Base-by-base conservation (phyloP, 495 filamentous ascomycete species). In the Trichoderma asperelloides region DNA sequence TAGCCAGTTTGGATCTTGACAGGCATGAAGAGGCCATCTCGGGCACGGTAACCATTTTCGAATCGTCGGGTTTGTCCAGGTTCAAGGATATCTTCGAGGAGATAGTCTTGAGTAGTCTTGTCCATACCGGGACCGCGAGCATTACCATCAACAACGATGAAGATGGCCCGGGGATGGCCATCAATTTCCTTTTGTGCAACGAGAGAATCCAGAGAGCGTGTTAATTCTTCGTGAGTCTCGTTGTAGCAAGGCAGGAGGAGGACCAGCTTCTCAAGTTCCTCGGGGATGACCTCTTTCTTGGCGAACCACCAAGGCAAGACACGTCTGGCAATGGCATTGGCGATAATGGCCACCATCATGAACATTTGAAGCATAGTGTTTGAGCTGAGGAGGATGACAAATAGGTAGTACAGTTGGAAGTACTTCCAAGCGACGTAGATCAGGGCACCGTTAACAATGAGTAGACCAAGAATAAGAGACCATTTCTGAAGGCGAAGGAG, bases 11-110 rank as follows among this genome's bases (percentile, higher is more conserved):
- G 88, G 63, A 91, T 80, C 74, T 90, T 68, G 33, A 74, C 87
- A 68, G 88, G 86, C 89, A 91, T 91, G 72, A 90, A 90, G 74
- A 90, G 88, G 47, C 88, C 82, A 76, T 91, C 90, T 57, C 87
- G 88, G 7, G 88, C 89, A 64, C 88, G 5, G 88, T 88, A 27
- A 89, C 45, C 87, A 70, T 89, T 89, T 2, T 86, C 88, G 73
- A 86, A 89, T 2, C 83, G 76, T 79, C 1, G 79, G 81, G 30
- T 81, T 76, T 65, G 89, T 70, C 85, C 77, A 65, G 83, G 83
- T 67, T 90, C 87, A 40, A 80, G 82, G 82, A 92, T 92, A 67
- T 76, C 72, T 43, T 85, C 79, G 3, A 91, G 75, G 21, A 84
- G 82, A 65, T 90, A 88, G 0, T 91, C 89, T 1, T 86, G 88